Base-by-base conservation (phyloP, 164 flowering plant genomes). In the Platanus orientalis region DNA sequence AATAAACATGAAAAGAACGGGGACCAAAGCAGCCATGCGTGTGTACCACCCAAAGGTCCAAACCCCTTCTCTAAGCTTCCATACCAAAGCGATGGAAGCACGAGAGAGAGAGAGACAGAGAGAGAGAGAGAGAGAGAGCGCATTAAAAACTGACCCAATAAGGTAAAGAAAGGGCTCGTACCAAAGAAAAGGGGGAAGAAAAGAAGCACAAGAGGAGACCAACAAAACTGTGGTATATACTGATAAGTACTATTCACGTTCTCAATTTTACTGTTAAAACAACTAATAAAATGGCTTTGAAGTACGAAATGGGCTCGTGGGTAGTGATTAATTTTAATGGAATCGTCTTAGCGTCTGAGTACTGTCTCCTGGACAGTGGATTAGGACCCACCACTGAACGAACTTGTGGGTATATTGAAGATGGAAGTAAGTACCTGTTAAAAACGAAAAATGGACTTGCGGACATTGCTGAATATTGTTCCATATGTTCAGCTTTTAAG, bases 21-120 rank as follows among this genome's bases (percentile, higher is more conserved):
- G 83, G 86, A 79, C 81, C 84, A 76, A 74, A 59, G 76, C 70
- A 76, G 59, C 79, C 82, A 81, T 76, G 82, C 82, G 79, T 82
- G 82, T 77, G 83, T 45, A 79, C 81, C 83, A 79, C 80, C 60
- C 57, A 70, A 59, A 61, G 62, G 57, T 48, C 65, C 62, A 28
- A 70, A 69, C 47, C 64, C 60, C 58, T 58, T 54, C 57, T 59
- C 56, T 14, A 61, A 67, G 60, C 20, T 64, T 62, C 53, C 49
- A 63, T n/a, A 42, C 29, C 50, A 49, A 60, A 14, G 20, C 44
- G 60, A 70, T 29, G 49, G 63, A 39, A 36, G 23, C 39, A 34
- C 4, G 39, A 25, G 12, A 61, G 36, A 34, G 40, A 39, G 29
- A 49, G 19, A 34, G 52, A 45, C n/a, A n/a, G n/a, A n/a, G n/a